Conservation (phyloP, 345 rosid genomes). For the Boechera retrofracta region DNA sequence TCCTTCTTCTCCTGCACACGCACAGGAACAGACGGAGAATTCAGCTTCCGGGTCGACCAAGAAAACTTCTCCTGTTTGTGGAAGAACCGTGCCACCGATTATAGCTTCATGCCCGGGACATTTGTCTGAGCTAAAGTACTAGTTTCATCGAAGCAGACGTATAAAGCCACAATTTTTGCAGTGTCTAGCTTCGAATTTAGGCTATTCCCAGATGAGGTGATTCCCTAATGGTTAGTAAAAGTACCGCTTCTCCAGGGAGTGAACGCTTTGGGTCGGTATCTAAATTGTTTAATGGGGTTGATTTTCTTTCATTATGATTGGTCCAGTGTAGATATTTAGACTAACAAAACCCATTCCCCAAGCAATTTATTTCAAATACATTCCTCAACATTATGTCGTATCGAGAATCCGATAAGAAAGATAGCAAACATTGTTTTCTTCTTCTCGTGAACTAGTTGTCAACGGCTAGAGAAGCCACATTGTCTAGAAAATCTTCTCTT, state of each 20-base stretch:
- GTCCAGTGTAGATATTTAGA: conserved; percentile 38
- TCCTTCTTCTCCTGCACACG: conserved; percentile 38
- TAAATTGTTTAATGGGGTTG: conserved; percentile 25
- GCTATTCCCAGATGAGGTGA: conserved; percentile 14
- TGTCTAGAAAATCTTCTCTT: conserved; percentile 70
- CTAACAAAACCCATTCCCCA: not conserved
- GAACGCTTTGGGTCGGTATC: conserved; percentile 32
- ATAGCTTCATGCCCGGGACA: conserved; percentile 55
- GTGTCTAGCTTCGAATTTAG: conserved; percentile 37
- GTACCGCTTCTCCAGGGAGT: conserved; percentile 3
- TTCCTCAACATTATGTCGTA: conserved; percentile 23
- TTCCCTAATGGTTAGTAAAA: conserved; percentile 7
- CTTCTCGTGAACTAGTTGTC: conserved; percentile 2
- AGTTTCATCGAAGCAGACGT: conserved; percentile 32
- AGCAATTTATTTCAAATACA: conserved; percentile 25
- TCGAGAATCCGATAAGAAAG: conserved; percentile 18
- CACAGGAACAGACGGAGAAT: conserved; percentile 48
- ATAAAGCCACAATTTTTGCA: conserved; percentile 40
- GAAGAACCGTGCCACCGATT: conserved; percentile 63
- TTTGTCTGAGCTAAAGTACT: conserved; percentile 59
- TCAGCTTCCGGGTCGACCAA: conserved; percentile 46
- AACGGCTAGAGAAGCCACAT: conserved; percentile 56
- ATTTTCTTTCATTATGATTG: conserved; percentile 4
- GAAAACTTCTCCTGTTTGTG: conserved; percentile 63
- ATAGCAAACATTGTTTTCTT: conserved; percentile 27